phyloP scores from a whole-genome alignment of 2,329 filamentous ascomycete genomes.

The Teratosphaeriaceae sp. region DNA sequence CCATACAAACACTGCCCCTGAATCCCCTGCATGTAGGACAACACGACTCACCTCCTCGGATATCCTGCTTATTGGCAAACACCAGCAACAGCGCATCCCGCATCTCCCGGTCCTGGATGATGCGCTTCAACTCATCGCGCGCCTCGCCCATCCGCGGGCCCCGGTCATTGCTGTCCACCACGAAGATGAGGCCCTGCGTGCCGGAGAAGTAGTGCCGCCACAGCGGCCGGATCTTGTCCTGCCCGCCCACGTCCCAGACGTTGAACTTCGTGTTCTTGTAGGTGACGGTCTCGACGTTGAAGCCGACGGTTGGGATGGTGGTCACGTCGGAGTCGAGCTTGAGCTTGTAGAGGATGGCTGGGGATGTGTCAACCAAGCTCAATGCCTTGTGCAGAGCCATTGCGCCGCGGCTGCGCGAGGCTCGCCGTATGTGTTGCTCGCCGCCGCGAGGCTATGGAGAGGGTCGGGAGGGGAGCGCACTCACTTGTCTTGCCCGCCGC shows the following conservation, averaged over 20 bases:
- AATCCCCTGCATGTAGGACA: not conserved
- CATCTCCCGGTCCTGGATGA: constrained; percentile 98
- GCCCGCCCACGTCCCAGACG: constrained; percentile 99
- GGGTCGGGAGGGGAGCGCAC: constrained; percentile 15
- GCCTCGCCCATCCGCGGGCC: constrained; percentile 90
- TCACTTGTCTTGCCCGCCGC: constrained; percentile 91
- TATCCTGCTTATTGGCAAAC: constrained; percentile 99
- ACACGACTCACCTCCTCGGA: constrained; percentile 65
- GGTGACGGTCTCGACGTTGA: constrained; percentile 99
- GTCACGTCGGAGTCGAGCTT: constrained; percentile 99
- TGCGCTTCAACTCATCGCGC: constrained; percentile 91
- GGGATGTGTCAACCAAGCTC: not conserved
- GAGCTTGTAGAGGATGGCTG: constrained; percentile 95
- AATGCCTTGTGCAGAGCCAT: too few relatives aligned
- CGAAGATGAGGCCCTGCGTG: constrained; percentile 99
- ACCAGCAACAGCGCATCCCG: constrained; percentile 94
- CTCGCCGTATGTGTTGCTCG: too few relatives aligned
- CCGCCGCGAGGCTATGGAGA: not conserved
- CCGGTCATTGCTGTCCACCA: constrained; percentile 98
- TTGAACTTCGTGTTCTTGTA: constrained; percentile 99
- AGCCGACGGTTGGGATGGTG: constrained; percentile 98
- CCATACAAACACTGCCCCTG: not conserved
- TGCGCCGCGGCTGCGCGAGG: too few relatives aligned
- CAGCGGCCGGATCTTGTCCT: constrained; percentile 99
- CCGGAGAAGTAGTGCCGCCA: constrained; percentile 99